Base-by-base conservation (phyloP, 1,284 basidiomycete genomes). In the Apiotrichum domesticum region DNA sequence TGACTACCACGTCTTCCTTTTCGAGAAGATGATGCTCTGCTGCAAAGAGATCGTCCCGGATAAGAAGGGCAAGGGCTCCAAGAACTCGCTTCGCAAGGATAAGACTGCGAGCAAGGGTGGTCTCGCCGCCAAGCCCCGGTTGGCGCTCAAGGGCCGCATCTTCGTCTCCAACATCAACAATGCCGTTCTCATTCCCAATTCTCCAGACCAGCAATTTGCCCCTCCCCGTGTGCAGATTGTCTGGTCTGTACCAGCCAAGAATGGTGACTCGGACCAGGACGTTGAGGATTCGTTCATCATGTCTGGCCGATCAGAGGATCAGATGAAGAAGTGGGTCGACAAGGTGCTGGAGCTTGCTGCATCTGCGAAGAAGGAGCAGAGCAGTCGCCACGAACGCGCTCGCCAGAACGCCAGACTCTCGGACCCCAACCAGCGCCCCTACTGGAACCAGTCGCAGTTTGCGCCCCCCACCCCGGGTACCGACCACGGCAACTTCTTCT, bases 1-100 rank as follows among this genome's bases (percentile, higher is more conserved):
- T 64, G 96, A 98, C 74, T 98, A 98, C 71, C 92, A 96, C 69
- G 94, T 99, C 56, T 99, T 98, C 81, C 81, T 99, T 39, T 99
- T 99, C 66, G 93, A 98, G 78, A 92, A 93, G 79, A 99, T 99
- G 77, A 90, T 99, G 67, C 82, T 98, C 13, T 98, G 96, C 78
- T 98, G 96, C 81, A 98, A 98, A 76, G 96, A 83, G 87, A 76
- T 80, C 35, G 49, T 62, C 29, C 71, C 73, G 15, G 76, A 74
- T 34, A 70, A 70, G 37, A 76, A 75, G 61, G 45, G 50, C 15
- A 78, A 78, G 63, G 50, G 55, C 6, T 60, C 65, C 51, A 73
- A 74, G 56, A 74, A 69, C 59, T 66, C 74, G 58, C 59, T 75
- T 35, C 65, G 74, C 46, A 77, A 77, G 64, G 72, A 75, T 57